phyloP scores from a whole-genome alignment of 768 basidiomycete species.

The Rhodosporidiobolus sp. region DNA sequence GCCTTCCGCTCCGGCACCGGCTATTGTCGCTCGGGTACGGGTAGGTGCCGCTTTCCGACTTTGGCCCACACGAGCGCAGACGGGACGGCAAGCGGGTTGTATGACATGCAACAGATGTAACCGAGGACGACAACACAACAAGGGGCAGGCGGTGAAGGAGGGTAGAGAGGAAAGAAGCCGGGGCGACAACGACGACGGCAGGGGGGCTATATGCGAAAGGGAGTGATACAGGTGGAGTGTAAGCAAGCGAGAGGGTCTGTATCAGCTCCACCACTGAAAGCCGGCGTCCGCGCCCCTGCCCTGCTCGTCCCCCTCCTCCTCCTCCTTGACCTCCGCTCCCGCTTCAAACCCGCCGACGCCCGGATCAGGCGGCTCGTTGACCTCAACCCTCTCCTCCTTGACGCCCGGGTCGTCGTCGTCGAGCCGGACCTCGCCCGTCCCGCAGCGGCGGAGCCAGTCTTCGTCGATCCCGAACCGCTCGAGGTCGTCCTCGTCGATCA shows the following conservation, averaged over 20 bases:
- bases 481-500: slow-evolving; percentile 17
- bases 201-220: neutral
- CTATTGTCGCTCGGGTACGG: too few relatives aligned
- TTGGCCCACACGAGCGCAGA: too few relatives aligned
- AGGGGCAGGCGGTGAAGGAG: too few relatives aligned
- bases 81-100: too few relatives aligned
- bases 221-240: neutral
- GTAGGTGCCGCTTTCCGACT: too few relatives aligned
- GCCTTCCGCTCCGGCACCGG: too few relatives aligned
- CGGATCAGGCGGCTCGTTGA: slow-evolving; percentile 1
- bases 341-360: neutral
- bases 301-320: neutral
- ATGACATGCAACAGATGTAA: too few relatives aligned
- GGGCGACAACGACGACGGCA: too few relatives aligned
- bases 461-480: slow-evolving; percentile 32
- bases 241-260: neutral
- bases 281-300: neutral
- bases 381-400: slow-evolving; percentile 14
- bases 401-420: slow-evolving; percentile 1
- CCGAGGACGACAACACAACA: too few relatives aligned
- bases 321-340: neutral
- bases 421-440: slow-evolving; percentile 6
- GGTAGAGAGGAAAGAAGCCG: too few relatives aligned
- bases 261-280: neutral
- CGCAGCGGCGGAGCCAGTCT: slow-evolving; percentile 12